These are phyloP conservation scores for Haematococcus sp. DNA, from an alignment of 139 green algal genomes.

Conservation along the genomic window DNA sequence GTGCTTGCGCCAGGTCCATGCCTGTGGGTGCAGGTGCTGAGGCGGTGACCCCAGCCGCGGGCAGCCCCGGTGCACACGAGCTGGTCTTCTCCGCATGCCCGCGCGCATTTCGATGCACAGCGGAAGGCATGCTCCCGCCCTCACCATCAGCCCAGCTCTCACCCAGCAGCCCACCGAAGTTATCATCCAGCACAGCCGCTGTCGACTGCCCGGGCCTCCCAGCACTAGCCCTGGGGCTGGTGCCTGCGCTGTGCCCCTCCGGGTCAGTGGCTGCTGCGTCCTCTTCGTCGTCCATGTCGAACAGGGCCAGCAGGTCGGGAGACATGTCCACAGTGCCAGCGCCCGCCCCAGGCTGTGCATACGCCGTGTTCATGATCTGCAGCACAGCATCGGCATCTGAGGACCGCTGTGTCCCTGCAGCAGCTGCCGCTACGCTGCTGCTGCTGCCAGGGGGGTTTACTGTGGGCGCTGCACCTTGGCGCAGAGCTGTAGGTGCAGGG, in stretches of 20 bases:
- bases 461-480: background rate
- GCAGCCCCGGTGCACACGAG: background rate
- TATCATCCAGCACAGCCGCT: background rate
- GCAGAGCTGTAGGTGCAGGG: background rate
- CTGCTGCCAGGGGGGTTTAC: background rate
- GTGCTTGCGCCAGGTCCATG: too few species aligned
- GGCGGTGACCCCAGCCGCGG: too few species aligned
- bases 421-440: background rate
- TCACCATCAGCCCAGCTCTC: background rate
- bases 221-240: too few species aligned
- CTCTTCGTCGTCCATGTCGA: slow-evolving; percentile 8
- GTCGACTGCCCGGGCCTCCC: too few species aligned
- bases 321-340: background rate
- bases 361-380: background rate
- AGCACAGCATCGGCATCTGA: background rate
- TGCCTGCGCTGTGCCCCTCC: background rate
- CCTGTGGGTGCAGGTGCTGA: too few species aligned
- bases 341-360: background rate
- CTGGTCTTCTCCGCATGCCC: background rate
- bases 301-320: slow-evolving; percentile 6
- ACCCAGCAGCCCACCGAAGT: background rate
- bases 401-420: background rate
- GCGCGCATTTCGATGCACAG: background rate
- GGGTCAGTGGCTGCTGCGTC: background rate
- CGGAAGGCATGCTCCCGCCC: background rate